These are phyloP conservation scores for Aspergillus avenaceus DNA, from an alignment of 495 filamentous ascomycete genomes.

Conservation along the genomic window DNA sequence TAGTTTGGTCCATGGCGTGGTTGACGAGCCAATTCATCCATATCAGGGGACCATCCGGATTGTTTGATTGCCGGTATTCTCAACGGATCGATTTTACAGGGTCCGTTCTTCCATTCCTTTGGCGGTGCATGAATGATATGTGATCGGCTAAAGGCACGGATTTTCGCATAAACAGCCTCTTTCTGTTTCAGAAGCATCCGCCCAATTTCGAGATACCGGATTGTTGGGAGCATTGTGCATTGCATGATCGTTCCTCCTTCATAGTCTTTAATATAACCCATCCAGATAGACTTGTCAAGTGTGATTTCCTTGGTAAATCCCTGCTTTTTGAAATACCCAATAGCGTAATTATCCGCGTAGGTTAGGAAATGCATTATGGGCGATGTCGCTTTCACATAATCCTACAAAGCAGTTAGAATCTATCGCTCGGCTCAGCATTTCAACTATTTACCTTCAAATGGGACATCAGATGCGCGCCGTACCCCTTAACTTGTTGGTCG, in stretches of 20 bases:
- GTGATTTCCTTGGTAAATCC: constrained; percentile 99
- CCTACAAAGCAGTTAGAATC: constrained; percentile 35
- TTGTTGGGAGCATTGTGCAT: constrained; percentile 92
- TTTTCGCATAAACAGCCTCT: constrained; percentile 89
- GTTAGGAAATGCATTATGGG: constrained; percentile 98
- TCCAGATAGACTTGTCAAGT: constrained; percentile 85
- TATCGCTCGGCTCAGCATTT: not conserved
- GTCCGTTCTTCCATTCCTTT: constrained; percentile 73
- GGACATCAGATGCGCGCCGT: constrained; percentile 96
- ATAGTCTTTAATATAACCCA: constrained; percentile 99
- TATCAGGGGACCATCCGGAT: constrained; percentile 92
- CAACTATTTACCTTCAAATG: constrained; percentile 66
- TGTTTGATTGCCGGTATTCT: constrained; percentile 77
- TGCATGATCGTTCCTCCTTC: constrained; percentile 99
- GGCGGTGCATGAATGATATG: constrained; percentile 85
- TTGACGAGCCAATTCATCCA: constrained; percentile 94
- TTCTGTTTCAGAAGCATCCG: constrained; percentile 98
- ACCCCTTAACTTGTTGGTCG: constrained; percentile 97
- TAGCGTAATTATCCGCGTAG: constrained; percentile 98
- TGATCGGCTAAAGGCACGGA: constrained; percentile 82
- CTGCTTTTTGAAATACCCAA: constrained; percentile 99
- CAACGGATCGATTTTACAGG: constrained; percentile 71
- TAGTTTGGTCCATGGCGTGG: constrained; percentile 98
- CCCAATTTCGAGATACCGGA: constrained; percentile 90
- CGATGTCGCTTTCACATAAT: constrained; percentile 96